Evolutionary conservation across 176 grass and related monocot species (phyloP).

Genomic region (Carex kokanica): DNA sequence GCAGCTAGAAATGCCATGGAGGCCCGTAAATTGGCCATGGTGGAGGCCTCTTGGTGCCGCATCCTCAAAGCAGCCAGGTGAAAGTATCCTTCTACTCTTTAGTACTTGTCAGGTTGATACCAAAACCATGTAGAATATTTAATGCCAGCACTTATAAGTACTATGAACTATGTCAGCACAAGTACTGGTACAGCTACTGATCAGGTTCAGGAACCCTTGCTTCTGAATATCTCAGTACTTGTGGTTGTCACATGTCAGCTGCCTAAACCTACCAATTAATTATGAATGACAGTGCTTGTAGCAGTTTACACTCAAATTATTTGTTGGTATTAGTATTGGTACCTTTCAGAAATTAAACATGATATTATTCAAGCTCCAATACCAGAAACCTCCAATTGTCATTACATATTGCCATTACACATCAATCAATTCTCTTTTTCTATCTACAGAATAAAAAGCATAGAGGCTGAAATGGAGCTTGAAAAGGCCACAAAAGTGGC

Average conservation of each 20-base stretch:
- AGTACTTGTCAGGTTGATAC: background rate
- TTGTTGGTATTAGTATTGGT: background rate
- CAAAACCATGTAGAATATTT: constrained; percentile 1
- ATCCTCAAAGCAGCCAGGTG: constrained; percentile 95
- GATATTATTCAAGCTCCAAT: background rate
- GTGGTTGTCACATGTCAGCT: background rate
- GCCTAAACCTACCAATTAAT: background rate
- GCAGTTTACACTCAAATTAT: background rate
- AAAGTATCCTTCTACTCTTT: constrained; percentile 20
- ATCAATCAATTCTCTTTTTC: background rate
- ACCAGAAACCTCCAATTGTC: background rate
- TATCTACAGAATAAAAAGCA: constrained; percentile 54
- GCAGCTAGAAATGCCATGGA: constrained; percentile 72
- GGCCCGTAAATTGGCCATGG: constrained; percentile 83
- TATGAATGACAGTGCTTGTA: background rate
- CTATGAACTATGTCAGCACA: background rate
- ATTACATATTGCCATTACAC: background rate
- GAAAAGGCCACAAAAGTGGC: constrained; percentile 54
- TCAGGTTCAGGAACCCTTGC: background rate
- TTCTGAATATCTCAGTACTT: background rate
- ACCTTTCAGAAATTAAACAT: background rate
- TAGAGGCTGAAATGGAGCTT: constrained; percentile 49
- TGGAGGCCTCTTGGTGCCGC: constrained; percentile 91
- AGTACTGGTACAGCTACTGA: background rate
- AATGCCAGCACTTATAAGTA: background rate